Percentiles rank a stretch among this genome's conserved stretches.
phyloP scores from a whole-genome alignment of 2,329 filamentous ascomycete genomes.

The Nemania abortiva region DNA sequence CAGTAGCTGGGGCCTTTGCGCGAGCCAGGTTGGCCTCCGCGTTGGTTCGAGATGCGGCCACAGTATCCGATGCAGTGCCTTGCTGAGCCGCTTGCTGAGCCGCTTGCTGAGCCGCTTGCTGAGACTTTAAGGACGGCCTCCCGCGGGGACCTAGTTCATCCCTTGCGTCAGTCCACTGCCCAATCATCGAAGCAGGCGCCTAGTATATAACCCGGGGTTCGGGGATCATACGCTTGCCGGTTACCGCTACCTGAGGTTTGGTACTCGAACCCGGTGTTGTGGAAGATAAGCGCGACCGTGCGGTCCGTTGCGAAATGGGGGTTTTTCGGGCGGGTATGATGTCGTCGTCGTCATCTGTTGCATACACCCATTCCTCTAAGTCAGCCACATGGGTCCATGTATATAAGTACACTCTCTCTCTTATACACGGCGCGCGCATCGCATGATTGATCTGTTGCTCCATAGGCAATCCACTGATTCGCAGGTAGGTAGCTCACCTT shows the following conservation, averaged over 20 bases:
- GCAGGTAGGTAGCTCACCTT: conserved; percentile 39
- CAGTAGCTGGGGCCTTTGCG: conserved; percentile 39
- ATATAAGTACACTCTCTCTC: neutral
- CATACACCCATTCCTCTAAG: neutral
- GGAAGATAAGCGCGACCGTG: conserved; percentile 43
- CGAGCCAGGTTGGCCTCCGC: conserved; percentile 37
- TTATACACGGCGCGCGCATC: neutral
- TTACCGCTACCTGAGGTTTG: conserved; percentile 37
- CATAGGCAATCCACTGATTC: neutral
- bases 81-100: conserved; percentile 3
- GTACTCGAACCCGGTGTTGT: conserved; percentile 41
- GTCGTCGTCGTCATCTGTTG: conserved; percentile 28
- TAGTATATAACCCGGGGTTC: neutral
- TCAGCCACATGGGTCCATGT: conserved; percentile 9
- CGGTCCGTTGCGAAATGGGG: conserved; percentile 36
- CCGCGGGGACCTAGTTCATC: conserved; percentile 43
- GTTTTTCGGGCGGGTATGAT: conserved; percentile 39
- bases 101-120: neutral
- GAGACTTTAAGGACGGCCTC: conserved; percentile 37
- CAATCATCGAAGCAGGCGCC: neutral
- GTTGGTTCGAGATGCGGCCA: conserved; percentile 35
- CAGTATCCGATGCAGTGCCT: conserved; percentile 22
- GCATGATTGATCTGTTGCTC: neutral
- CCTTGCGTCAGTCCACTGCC: conserved; percentile 15
- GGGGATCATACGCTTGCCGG: conserved; percentile 39